A percentile compares a stretch with the other conserved stretches of the same genome.
phyloP scores from a whole-genome alignment of 1,284 basidiomycete genomes.

The Psilocybe mexicana region DNA sequence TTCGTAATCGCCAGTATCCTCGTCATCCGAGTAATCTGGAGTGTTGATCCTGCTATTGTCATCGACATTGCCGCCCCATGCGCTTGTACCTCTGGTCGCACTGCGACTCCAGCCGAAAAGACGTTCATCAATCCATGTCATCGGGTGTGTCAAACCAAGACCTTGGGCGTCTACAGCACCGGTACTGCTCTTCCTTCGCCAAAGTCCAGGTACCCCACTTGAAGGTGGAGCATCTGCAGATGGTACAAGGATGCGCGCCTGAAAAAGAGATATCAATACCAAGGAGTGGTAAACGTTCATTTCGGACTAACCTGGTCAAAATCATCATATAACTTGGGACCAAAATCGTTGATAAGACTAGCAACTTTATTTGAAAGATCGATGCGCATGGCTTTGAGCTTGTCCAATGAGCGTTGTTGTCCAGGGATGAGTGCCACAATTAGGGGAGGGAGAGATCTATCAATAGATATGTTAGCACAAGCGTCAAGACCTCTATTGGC shows the following conservation, averaged over 20 bases:
- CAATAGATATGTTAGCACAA: slow-evolving; percentile 10
- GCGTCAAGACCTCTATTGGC: slow-evolving; percentile 10
- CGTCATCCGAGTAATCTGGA: slow-evolving; percentile 72
- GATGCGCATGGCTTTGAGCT: slow-evolving; percentile 78
- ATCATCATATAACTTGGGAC: slow-evolving; percentile 86
- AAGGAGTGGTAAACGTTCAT: not conserved
- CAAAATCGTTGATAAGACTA: slow-evolving; percentile 88
- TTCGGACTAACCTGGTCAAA: slow-evolving; percentile 72
- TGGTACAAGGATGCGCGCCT: slow-evolving; percentile 84
- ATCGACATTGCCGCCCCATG: slow-evolving; percentile 66
- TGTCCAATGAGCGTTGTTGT: slow-evolving; percentile 83
- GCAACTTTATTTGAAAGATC: slow-evolving; percentile 87
- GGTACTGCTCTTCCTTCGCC: slow-evolving; percentile 73
- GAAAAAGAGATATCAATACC: not conserved
- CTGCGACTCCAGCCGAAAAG: slow-evolving; percentile 91
- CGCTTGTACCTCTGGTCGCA: slow-evolving; percentile 69
- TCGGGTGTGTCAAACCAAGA: slow-evolving; percentile 77
- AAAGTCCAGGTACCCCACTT: slow-evolving; percentile 62
- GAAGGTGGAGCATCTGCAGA: slow-evolving; percentile 83
- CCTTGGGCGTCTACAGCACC: slow-evolving; percentile 81
- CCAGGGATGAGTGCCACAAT: slow-evolving; percentile 91
- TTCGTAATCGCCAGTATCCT: slow-evolving; percentile 81
- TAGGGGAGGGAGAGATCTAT: slow-evolving; percentile 88
- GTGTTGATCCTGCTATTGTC: slow-evolving; percentile 67
- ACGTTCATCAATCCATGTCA: slow-evolving; percentile 93